Conservation (phyloP, 495 filamentous ascomycete species). For the Rhypophila decipiens region DNA sequence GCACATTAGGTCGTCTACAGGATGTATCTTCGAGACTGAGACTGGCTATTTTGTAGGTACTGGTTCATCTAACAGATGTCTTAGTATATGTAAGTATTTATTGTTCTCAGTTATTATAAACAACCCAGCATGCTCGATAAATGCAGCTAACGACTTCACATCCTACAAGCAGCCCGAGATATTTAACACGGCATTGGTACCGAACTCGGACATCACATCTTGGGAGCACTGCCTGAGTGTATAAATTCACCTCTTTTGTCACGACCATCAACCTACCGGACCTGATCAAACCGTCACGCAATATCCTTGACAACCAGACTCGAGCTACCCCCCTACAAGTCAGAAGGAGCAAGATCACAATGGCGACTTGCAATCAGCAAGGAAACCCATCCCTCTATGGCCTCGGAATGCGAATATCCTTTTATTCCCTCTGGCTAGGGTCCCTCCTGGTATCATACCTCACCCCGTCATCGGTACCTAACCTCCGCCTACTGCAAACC, state of each 20-base stretch:
- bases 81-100: no score
- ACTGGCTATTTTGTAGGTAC: no score
- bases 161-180: no score
- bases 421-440: slow-evolving; percentile 22
- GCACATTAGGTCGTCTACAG: no score
- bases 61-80: no score
- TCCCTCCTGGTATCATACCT: slow-evolving; percentile 4
- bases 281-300: background rate
- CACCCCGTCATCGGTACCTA: background rate
- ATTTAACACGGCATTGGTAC: no score
- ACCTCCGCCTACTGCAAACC: background rate
- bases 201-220: background rate
- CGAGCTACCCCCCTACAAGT: background rate
- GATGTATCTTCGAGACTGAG: no score
- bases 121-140: no score
- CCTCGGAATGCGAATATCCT: slow-evolving; percentile 22
- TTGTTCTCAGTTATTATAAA: no score
- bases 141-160: no score
- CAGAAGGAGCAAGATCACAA: background rate
- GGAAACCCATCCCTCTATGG: slow-evolving; percentile 9
- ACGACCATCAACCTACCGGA: background rate
- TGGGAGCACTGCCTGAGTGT: no score
- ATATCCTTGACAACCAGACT: background rate
- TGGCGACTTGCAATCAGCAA: slow-evolving; percentile 1
- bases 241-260: background rate